Evolutionary conservation across 2,329 filamentous ascomycete genomes (phyloP).

Genomic region (Colletotrichum sp.): DNA sequence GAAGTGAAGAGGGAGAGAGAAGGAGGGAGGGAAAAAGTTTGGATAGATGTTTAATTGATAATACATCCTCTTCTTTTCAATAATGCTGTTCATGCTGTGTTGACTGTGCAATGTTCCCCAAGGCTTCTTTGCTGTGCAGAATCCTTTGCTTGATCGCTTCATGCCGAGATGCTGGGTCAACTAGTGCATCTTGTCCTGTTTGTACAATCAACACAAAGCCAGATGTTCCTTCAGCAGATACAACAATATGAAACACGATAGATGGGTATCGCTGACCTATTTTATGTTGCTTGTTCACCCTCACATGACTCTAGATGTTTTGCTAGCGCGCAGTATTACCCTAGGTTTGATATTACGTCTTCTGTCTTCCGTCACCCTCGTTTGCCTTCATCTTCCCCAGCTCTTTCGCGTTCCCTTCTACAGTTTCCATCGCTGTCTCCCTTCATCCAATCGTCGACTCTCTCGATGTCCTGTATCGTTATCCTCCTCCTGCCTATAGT

Average conservation of each 20-base stretch:
- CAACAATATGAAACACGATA: not conserved
- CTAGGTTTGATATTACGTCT: not conserved
- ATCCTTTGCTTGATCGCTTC: not conserved
- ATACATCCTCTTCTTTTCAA: not conserved
- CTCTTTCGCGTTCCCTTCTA: not conserved
- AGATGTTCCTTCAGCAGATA: too few relatives aligned
- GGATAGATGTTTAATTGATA: not conserved
- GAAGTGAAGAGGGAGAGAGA: not conserved
- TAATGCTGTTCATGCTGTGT: fast-evolving
- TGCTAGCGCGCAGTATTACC: not conserved
- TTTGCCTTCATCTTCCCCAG: not conserved
- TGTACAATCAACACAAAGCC: not conserved
- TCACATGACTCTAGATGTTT: not conserved
- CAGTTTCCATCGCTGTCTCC: not conserved
- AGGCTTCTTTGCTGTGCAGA: fast-evolving
- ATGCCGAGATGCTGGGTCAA: not conserved
- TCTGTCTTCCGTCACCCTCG: not conserved
- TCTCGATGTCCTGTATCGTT: not conserved
- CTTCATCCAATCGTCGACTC: fast-evolving
- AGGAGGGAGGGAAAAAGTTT: not conserved
- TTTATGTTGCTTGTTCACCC: fast-evolving
- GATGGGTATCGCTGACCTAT: not conserved
- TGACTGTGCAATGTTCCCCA: fast-evolving
- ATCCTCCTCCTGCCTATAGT: not conserved
- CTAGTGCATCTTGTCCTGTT: not conserved